Conservation (phyloP, 163 green algal genomes). For the Coccomyxa subellipsoidea region DNA sequence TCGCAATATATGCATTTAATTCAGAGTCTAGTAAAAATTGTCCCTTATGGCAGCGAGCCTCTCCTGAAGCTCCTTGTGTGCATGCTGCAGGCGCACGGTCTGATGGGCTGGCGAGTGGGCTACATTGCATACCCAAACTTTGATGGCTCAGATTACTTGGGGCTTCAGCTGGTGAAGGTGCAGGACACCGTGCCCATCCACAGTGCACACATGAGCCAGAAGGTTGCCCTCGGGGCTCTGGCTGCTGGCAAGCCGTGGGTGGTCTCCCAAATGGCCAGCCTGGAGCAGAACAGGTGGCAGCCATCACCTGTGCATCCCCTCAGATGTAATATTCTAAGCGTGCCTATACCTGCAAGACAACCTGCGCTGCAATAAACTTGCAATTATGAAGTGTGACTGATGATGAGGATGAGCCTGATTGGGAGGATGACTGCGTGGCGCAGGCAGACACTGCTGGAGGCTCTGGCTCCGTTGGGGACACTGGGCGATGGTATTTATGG, state of each 20-base stretch:
- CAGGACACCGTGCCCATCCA: conserved; percentile 86
- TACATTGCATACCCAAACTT: conserved; percentile 51
- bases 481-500: conserved; percentile 5
- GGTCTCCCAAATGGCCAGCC: not conserved
- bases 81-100: conserved; percentile 61
- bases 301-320: not conserved
- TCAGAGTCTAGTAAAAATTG: too few relatives aligned
- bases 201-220: conserved; percentile 44
- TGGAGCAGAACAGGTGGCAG: conserved; percentile 7
- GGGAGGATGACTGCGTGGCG: too few relatives aligned
- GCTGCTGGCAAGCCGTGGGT: conserved; percentile 52
- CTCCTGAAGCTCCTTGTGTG: too few relatives aligned
- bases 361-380: too few relatives aligned
- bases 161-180: conserved; percentile 63
- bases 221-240: conserved; percentile 58
- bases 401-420: too few relatives aligned
- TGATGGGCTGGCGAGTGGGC: conserved; percentile 95
- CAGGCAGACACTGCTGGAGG: conserved; percentile 3
- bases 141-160: conserved; percentile 35
- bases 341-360: too few relatives aligned
- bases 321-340: too few relatives aligned
- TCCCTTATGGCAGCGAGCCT: too few relatives aligned
- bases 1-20: too few relatives aligned
- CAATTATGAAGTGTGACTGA: too few relatives aligned
- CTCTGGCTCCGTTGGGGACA: conserved; percentile 9